Conservation (phyloP, 768 basidiomycete species). For the Cystofilobasidium bisporidii region DNA sequence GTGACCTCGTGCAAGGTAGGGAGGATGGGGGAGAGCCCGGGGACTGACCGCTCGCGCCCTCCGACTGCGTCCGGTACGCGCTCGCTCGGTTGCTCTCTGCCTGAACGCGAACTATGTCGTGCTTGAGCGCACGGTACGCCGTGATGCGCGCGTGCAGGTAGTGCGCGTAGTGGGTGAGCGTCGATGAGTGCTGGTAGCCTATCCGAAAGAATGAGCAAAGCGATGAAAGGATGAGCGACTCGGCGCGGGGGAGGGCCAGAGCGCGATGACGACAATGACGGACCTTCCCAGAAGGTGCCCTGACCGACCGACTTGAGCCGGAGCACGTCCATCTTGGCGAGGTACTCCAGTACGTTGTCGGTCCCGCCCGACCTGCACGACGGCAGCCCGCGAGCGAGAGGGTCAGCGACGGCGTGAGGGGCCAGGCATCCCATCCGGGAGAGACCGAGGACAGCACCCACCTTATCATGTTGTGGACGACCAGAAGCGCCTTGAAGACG, state of each 20-base stretch:
- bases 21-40: too few species aligned
- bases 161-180: conserved; percentile 71
- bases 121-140: conserved; percentile 79
- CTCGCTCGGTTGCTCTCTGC: conserved; percentile 68
- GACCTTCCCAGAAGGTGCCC: conserved; percentile 76
- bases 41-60: conserved; percentile 29
- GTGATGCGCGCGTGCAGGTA: conserved; percentile 84
- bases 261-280: conserved; percentile 6
- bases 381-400: background rate
- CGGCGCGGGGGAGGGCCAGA: background rate
- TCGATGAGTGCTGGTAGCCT: conserved; percentile 81
- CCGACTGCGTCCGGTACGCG: conserved; percentile 22
- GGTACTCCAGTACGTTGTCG: conserved; percentile 76
- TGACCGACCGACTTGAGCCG: conserved; percentile 68
- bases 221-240: background rate
- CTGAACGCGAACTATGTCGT: conserved; percentile 88
- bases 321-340: conserved; percentile 67
- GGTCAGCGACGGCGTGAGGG: background rate
- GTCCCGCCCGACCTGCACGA: conserved; percentile 81
- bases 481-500: conserved; percentile 95
- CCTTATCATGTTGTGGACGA: conserved; percentile 82
- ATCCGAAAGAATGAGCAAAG: background rate
- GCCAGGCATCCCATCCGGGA: too few species aligned
- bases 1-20: too few species aligned
- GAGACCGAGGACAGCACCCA: too few species aligned